phyloP scores from a whole-genome alignment of 2,329 filamentous ascomycete genomes.

The Colletotrichum phormii region DNA sequence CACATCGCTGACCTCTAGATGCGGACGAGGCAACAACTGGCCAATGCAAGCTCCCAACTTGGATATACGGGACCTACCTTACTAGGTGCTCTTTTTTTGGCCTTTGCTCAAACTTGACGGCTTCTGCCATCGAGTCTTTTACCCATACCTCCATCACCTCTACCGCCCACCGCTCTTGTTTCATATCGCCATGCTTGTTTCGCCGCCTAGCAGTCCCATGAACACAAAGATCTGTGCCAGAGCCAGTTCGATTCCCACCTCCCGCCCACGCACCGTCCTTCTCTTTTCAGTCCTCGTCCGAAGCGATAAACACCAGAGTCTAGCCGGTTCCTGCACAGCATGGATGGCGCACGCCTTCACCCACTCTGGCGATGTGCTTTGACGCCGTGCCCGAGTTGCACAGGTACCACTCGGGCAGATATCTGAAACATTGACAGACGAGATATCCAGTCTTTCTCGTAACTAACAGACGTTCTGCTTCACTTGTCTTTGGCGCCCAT shows the following conservation, averaged over 20 bases:
- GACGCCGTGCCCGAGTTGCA: slow-evolving; percentile 29
- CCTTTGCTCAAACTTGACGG: slow-evolving; percentile 32
- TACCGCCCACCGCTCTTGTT: slow-evolving; percentile 35
- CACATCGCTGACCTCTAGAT: slow-evolving; percentile 20
- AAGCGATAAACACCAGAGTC: slow-evolving; percentile 26
- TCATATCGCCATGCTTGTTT: slow-evolving; percentile 37
- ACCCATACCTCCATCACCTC: slow-evolving; percentile 16
- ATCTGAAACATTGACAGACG: slow-evolving; percentile 39
- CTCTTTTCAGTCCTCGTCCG: slow-evolving; percentile 29
- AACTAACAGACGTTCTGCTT: slow-evolving; percentile 17
- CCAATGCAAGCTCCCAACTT: slow-evolving; percentile 5
- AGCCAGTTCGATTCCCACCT: slow-evolving; percentile 2
- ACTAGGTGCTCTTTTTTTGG: slow-evolving; percentile 24
- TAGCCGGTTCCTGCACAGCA: slow-evolving; percentile 27
- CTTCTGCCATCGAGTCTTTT: slow-evolving; percentile 32
- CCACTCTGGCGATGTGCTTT: slow-evolving; percentile 21
- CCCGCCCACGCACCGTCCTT: slow-evolving; percentile 26
- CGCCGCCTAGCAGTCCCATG: slow-evolving; percentile 20
- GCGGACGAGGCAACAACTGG: slow-evolving; percentile 22
- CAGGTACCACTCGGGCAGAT: slow-evolving; percentile 28
- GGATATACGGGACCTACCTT: not conserved
- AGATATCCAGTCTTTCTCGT: slow-evolving; percentile 31
- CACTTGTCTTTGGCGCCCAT: not conserved
- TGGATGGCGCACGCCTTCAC: slow-evolving; percentile 17
- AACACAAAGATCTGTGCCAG: slow-evolving; percentile 29